Evolutionary conservation across 192 early-diverging fungal genomes (phyloP), one percentile per base, ranked within the genome.

Genomic region (Coemansia sp.): DNA sequence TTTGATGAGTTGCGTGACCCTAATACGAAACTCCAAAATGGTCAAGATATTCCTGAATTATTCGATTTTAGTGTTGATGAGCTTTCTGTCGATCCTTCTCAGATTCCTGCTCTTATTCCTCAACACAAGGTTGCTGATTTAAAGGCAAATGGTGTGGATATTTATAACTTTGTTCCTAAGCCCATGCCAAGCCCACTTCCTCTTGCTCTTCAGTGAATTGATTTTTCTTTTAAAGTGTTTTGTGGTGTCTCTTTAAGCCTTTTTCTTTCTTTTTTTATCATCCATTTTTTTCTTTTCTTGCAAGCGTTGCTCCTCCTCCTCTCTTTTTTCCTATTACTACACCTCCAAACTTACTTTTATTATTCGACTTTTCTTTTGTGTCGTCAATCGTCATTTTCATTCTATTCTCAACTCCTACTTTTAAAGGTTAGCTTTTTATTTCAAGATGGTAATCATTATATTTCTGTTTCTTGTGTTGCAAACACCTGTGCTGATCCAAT

Each of bases 1-100:
- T 99, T 99, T 86, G 95, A 99, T 80, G 95, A 97, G 74, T 82
- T 99, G 75, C 87, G 97, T 51, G 71, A 88, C 41, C 93, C 92
- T 14, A 88, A 87, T 25, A 93, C 94, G 18, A 85, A 78, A 67
- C 78, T 97, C 72, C 85, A 89, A 32, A 94, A 87, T 59, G 97
- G 94, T 30, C 82, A 84, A 58, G 87, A 89, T 19, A 83, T 97
- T 24, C 97, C 97, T 5, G 82, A 84, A 68, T 84, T 97, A 51
- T 99, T 99, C 85, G 89, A 97, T 69, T 99, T 99, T 73, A 87
- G 88, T 18, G 62, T 63, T 31, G 64, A 82, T 83, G 96, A 98
- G 78, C 78, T 97, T 31, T 94, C 92, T 2, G 92, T 96, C 51
- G 86, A 90, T 21, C 92, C 94, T 14, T 89, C 89, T 56, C 76